phyloP scores from a whole-genome alignment of 768 basidiomycete species.

The Lentinula sp. region DNA sequence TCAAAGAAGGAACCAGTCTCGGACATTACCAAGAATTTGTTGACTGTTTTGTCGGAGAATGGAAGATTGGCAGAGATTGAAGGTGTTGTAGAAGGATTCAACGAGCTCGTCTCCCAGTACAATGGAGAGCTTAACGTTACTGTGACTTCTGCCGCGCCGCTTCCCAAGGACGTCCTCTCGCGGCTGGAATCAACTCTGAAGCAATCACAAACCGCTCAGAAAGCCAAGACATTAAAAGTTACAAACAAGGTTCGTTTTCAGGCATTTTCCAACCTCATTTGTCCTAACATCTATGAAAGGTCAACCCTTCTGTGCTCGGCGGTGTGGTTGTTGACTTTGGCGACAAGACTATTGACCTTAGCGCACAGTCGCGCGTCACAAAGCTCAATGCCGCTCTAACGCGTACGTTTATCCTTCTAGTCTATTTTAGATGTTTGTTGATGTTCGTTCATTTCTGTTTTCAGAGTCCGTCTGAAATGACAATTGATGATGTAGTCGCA shows the following conservation, averaged over 20 bases:
- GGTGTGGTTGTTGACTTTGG: slow-evolving; percentile 96
- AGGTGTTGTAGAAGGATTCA: slow-evolving; percentile 88
- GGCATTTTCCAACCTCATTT: slow-evolving; percentile 5
- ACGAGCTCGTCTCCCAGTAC: slow-evolving; percentile 81
- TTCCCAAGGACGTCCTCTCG: slow-evolving; percentile 68
- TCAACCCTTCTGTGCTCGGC: slow-evolving; percentile 88
- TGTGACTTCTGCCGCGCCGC: slow-evolving; percentile 82
- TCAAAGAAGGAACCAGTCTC: slow-evolving; percentile 72
- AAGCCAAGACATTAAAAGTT: slow-evolving; percentile 85
- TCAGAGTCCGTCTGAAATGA: slow-evolving; percentile 33
- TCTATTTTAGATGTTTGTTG: neutral
- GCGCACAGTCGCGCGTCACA: slow-evolving; percentile 88
- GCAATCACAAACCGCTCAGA: slow-evolving; percentile 77
- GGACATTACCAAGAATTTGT: slow-evolving; percentile 88
- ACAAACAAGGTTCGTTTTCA: slow-evolving; percentile 71
- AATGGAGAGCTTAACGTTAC: slow-evolving; percentile 90
- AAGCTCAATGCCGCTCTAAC: slow-evolving; percentile 88
- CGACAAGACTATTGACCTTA: slow-evolving; percentile 96
- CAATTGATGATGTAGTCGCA: neutral
- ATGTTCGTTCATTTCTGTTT: neutral
- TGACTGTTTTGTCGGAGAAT: slow-evolving; percentile 87
- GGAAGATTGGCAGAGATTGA: slow-evolving; percentile 81
- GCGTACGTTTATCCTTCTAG: slow-evolving; percentile 41
- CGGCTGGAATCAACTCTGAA: slow-evolving; percentile 84
- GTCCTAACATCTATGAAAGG: slow-evolving; percentile 34